Conservation (phyloP, 2,329 filamentous ascomycete genomes). For the Sclerotinia glacialis region DNA sequence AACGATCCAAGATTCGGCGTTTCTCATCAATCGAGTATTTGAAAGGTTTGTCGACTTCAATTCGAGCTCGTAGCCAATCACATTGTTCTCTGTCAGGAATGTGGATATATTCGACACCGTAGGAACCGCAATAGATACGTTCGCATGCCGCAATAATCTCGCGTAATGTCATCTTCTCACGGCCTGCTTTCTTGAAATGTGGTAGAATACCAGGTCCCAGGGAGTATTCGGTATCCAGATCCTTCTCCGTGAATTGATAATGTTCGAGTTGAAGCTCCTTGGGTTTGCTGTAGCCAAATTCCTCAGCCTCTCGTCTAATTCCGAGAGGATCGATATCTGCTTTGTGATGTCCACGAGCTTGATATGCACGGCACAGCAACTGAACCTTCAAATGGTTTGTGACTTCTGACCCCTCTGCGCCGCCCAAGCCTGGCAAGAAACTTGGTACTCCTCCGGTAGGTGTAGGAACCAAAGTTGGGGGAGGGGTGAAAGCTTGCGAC, state of each 20-base stretch:
- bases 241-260: conserved; percentile 93
- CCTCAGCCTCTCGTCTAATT: conserved; percentile 80
- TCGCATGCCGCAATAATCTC: conserved; percentile 94
- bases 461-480: conserved; percentile 83
- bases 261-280: conserved; percentile 91
- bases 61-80: conserved; percentile 93
- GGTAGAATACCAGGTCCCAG: conserved; percentile 94
- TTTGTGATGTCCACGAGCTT: conserved; percentile 97
- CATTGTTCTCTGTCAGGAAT: conserved; percentile 97
- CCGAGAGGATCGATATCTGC: conserved; percentile 94
- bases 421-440: conserved; percentile 66
- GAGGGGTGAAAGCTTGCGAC: conserved; percentile 93
- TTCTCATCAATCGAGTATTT: conserved; percentile 99
- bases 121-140: conserved; percentile 94
- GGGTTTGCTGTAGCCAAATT: conserved; percentile 81
- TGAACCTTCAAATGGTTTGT: conserved; percentile 98
- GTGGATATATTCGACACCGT: conserved; percentile 97
- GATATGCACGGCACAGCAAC: conserved; percentile 93
- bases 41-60: conserved; percentile 92
- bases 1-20: conserved; percentile 90
- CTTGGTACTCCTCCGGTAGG: conserved; percentile 75
- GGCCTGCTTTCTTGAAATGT: conserved; percentile 81
- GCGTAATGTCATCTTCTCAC: conserved; percentile 93
- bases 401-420: conserved; percentile 73
- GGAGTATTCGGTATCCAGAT: conserved; percentile 86